phyloP scores from a whole-genome alignment of 1,284 basidiomycete genomes.

The Trichosporon sp. region DNA sequence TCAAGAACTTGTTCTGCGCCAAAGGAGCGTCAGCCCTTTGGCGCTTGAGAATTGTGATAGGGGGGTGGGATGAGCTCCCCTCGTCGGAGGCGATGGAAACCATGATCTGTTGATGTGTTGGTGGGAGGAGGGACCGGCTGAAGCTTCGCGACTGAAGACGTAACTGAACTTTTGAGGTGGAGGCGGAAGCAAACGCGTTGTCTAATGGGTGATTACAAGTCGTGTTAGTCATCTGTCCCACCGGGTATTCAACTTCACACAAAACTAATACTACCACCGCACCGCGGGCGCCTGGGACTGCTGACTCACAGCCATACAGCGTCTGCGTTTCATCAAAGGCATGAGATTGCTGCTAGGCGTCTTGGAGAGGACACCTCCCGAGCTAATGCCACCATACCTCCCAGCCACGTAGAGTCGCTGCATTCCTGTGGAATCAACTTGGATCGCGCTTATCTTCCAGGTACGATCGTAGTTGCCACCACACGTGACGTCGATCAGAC shows the following conservation, averaged over 20 bases:
- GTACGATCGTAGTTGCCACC: neutral
- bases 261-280: too few species aligned
- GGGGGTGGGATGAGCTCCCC: constrained; percentile 24
- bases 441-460: neutral
- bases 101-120: constrained; percentile 7
- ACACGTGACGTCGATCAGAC: constrained; percentile 1
- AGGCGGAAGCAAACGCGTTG: constrained; percentile 2
- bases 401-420: too few species aligned
- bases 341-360: too few species aligned
- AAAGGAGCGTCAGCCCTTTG: constrained; percentile 66
- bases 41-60: constrained; percentile 72
- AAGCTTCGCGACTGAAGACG: neutral
- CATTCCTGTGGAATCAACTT: neutral
- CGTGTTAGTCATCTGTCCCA: neutral
- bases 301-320: too few species aligned
- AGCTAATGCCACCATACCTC: too few species aligned
- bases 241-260: neutral
- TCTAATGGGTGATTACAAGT: neutral
- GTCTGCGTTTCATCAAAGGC: too few species aligned
- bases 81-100: constrained; percentile 19
- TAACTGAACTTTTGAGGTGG: constrained; percentile 4
- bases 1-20: constrained; percentile 83
- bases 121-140: neutral
- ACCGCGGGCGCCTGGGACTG: neutral
- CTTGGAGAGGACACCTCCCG: too few species aligned